Conservation (phyloP, 2,329 filamentous ascomycete species). For the Clonostachys rosea region DNA sequence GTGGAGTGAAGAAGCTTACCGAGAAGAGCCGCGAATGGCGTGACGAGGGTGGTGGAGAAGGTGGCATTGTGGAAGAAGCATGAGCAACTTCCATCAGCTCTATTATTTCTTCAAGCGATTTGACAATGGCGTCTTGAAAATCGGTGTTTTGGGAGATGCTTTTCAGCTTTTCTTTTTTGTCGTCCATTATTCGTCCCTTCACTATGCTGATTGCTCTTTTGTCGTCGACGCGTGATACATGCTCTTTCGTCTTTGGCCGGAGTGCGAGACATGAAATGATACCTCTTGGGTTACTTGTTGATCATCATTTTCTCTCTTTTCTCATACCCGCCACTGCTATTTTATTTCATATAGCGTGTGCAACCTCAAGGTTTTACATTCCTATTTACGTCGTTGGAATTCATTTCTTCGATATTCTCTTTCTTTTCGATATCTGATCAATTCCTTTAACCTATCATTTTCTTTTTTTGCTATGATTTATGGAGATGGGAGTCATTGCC, state of each 20-base stretch:
- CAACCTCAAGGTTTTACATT: not conserved
- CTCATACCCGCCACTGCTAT: constrained; percentile 1
- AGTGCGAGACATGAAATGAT: not conserved
- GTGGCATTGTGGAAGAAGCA: constrained; percentile 56
- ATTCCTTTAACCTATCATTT: not conserved
- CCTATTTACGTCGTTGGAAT: too few species aligned
- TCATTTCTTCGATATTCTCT: too few species aligned
- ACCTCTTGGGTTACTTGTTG: not conserved
- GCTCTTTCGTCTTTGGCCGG: not conserved
- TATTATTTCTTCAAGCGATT: too few species aligned
- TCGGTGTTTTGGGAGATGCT: too few species aligned
- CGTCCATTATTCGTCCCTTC: constrained; percentile 3
- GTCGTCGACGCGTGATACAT: too few species aligned
- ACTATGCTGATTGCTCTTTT: too few species aligned
- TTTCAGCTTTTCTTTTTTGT: constrained; percentile 3
- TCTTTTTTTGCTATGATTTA: not conserved
- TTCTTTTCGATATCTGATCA: not conserved
- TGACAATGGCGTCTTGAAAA: too few species aligned
- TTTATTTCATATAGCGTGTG: not conserved
- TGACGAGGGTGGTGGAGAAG: constrained; percentile 75
- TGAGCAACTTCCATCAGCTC: constrained; percentile 19
- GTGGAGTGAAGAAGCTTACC: constrained; percentile 75
- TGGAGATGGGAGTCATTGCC: not conserved
- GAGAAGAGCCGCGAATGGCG: constrained; percentile 89
- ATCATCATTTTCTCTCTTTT: not conserved